Percentiles rank a stretch among this genome's conserved stretches.
Evolutionary conservation across 129 eudicot genomes (phyloP).

Genomic region (Helichrysum umbraculigerum): DNA sequence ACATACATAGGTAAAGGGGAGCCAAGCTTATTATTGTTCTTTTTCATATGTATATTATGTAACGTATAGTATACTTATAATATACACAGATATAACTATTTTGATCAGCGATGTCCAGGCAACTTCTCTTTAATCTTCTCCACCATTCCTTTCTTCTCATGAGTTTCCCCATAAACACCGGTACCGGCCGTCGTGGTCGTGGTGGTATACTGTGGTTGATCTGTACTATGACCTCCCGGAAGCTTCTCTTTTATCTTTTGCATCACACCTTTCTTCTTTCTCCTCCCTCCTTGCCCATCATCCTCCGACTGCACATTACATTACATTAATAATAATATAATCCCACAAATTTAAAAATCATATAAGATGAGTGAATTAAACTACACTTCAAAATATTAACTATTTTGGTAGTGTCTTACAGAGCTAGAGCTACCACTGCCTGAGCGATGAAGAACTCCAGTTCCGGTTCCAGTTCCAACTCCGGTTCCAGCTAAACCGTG

Average conservation of each 20-base stretch:
- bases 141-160: slow-evolving; percentile 71
- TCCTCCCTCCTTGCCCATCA: slow-evolving; percentile 63
- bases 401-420: slow-evolving; percentile 23
- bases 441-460: slow-evolving; percentile 50
- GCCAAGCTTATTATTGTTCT: neutral
- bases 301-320: slow-evolving; percentile 57
- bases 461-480: neutral
- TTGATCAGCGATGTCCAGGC: slow-evolving; percentile 36
- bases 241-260: slow-evolving; percentile 62
- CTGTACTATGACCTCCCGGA: slow-evolving; percentile 36
- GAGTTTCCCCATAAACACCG: slow-evolving; percentile 29
- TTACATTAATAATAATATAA: no score
- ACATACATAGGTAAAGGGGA: neutral
- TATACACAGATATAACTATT: neutral
- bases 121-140: slow-evolving; percentile 79
- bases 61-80: neutral
- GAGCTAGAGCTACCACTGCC: slow-evolving; percentile 67
- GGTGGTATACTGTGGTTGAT: slow-evolving; percentile 4
- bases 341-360: no score
- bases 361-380: neutral
- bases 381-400: neutral
- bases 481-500: neutral
- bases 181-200: neutral
- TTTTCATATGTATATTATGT: neutral
- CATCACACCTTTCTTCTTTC: slow-evolving; percentile 63